A percentile compares a stretch with the other conserved stretches of the same genome.
Evolutionary conservation across 116 monocot genomes (phyloP).

Genomic region (Thalassia testudinum): DNA sequence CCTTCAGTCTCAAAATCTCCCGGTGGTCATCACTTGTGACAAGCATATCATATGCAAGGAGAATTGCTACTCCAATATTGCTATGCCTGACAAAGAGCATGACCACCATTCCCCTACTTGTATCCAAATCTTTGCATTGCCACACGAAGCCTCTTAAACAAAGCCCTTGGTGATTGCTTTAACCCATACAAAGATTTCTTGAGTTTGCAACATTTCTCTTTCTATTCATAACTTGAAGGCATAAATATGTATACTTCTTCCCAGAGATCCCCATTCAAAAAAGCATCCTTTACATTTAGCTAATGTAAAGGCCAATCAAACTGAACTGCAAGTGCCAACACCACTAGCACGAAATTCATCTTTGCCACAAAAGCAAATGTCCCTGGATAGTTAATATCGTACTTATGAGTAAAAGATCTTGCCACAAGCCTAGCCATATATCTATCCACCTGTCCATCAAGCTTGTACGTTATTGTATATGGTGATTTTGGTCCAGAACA

Average conservation of each 20-base stretch:
- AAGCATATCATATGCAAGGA: constrained; percentile 10
- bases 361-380: constrained; percentile 3
- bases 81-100: neutral
- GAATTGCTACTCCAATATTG: neutral
- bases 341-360: neutral
- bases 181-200: neutral
- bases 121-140: constrained; percentile 2
- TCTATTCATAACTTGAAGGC: neutral
- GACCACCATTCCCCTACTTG: neutral
- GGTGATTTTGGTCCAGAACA: constrained; percentile 4
- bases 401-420: neutral
- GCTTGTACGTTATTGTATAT: constrained; percentile 1
- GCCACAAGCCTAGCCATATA: constrained; percentile 5
- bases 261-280: neutral
- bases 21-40: neutral
- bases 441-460: neutral
- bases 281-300: neutral
- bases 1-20: neutral
- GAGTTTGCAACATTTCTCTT: neutral
- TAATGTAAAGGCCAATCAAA: neutral
- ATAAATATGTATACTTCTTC: constrained; percentile 7
- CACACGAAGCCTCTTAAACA: constrained; percentile 7
- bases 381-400: constrained; percentile 5
- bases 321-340: neutral
- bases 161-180: constrained; percentile 10